A percentile compares a stretch with the other conserved stretches of the same genome.
phyloP scores from a whole-genome alignment of 495 filamentous ascomycete species.

The Geopyxis carbonaria region DNA sequence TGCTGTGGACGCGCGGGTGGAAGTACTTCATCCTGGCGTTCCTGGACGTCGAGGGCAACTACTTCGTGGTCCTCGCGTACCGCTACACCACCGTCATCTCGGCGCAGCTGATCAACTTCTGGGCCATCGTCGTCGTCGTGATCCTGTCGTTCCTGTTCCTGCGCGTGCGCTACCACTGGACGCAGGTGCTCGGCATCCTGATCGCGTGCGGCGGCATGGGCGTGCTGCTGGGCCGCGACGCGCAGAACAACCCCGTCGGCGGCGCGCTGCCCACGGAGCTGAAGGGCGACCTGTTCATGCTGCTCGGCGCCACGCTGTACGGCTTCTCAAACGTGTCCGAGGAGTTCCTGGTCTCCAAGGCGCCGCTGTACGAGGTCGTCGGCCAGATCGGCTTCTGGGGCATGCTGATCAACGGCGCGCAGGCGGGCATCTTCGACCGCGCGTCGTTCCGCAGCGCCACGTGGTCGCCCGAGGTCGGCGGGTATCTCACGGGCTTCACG shows the following conservation, averaged over 20 bases:
- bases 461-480: conserved; percentile 52
- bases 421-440: conserved; percentile 81
- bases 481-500: conserved; percentile 78
- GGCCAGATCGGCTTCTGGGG: conserved; percentile 81
- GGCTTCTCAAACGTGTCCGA: conserved; percentile 79
- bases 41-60: conserved; percentile 91
- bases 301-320: conserved; percentile 79
- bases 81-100: conserved; percentile 79
- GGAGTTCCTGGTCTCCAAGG: conserved; percentile 77
- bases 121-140: conserved; percentile 90
- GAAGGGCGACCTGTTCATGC: conserved; percentile 83
- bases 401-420: conserved; percentile 77
- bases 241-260: conserved; percentile 52
- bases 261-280: conserved; percentile 48
- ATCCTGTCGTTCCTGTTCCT: conserved; percentile 66
- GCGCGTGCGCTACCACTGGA: conserved; percentile 67
- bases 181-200: conserved; percentile 71
- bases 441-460: conserved; percentile 45
- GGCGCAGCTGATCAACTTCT: conserved; percentile 94
- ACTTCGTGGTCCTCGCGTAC: conserved; percentile 91
- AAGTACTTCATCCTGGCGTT: conserved; percentile 86
- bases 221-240: conserved; percentile 70
- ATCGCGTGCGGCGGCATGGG: conserved; percentile 89
- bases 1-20: conserved; percentile 63
- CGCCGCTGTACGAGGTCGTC: conserved; percentile 83